Base-by-base conservation (phyloP, 1,284 basidiomycete genomes). In the Apiotrichum porosum region DNA sequence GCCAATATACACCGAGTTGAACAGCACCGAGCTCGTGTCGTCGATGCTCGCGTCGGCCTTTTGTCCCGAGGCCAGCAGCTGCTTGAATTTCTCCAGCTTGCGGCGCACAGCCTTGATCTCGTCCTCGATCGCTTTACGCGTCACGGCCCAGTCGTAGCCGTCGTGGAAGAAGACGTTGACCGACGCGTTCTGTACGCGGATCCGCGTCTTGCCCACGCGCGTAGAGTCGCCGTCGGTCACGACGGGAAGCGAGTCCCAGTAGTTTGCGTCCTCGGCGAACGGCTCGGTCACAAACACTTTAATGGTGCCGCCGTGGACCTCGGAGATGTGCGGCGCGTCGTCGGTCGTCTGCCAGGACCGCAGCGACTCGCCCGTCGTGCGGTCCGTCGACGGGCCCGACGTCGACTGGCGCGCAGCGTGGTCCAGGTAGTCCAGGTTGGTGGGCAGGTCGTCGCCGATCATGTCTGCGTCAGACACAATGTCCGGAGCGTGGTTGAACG, bases 1-100 rank as follows among this genome's bases (percentile, higher is more conserved):
- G 18, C 91, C 91, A 46, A 95, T 84, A 63, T 92, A 89, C 21
- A 97, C 81, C 0, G 93, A 97, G 65, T 95, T 94, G 77, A 93
- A 94, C 6, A 97, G 79, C 18, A 66, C 58, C 9, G 56, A 59
- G 10, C 86, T 78, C 3, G 88, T 77, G 38, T 86, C 82, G 60
- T 93, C 90, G 18, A 86, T 78, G 38, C 78, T 58, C 22, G 87
- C 82, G 60, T 95, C 89, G 24, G 91, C 85, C 4, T 81, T 80
- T 66, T 97, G 94, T 3, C 94, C 95, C 36, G 79, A 85, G 0
- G 93, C 89, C n/a, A 98, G 82, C 3, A 98, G 78, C 71, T 98
- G 94, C 43, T 87, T 80, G 62, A 98, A 95, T 72, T 88, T 91
- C 40, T 88, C 85, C 35, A 98, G 79, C 21, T 83, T 83, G 44